Percentiles rank a stretch among this genome's conserved stretches.
Conservation (phyloP, 768 basidiomycete genomes). For the Lentinula lateritia region DNA sequence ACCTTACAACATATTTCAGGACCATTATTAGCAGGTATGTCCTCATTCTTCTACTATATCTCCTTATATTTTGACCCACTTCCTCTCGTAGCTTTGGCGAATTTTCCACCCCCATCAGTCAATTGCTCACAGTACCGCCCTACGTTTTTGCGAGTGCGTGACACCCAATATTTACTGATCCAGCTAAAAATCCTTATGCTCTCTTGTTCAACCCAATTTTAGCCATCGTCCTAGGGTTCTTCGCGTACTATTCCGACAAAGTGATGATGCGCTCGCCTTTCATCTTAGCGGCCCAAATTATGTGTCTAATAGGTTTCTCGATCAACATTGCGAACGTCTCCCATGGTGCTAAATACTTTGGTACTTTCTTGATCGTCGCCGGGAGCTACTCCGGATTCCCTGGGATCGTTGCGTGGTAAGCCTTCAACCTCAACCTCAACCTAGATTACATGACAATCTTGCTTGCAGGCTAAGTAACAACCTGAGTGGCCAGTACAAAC, state of each 20-base stretch:
- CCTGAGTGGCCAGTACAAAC: conserved; percentile 64
- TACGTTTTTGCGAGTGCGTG: conserved; percentile 56
- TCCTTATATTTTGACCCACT: not conserved
- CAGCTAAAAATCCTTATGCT: too few relatives aligned
- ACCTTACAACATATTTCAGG: conserved; percentile 20
- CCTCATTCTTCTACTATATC: not conserved
- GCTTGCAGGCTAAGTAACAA: conserved; percentile 56
- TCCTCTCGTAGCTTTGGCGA: conserved; percentile 47
- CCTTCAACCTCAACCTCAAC: not conserved
- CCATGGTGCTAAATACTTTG: conserved; percentile 21
- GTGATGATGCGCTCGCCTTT: conserved; percentile 50
- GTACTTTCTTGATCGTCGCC: conserved; percentile 57
- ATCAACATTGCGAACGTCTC: conserved; percentile 57
- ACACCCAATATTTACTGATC: not conserved
- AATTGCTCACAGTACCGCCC: conserved; percentile 65
- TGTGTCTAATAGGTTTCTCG: conserved; percentile 52
- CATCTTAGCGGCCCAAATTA: conserved; percentile 43
- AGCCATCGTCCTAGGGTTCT: conserved; percentile 50
- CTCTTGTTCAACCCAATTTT: not conserved
- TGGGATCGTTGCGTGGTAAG: conserved; percentile 55
- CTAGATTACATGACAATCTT: too few relatives aligned
- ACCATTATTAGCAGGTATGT: conserved; percentile 53
- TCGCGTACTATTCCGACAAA: conserved; percentile 57
- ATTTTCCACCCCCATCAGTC: conserved; percentile 42
- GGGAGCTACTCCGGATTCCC: conserved; percentile 62